Conservation (phyloP, 2,329 filamentous ascomycete genomes). For the Chaetomium strumarium region DNA sequence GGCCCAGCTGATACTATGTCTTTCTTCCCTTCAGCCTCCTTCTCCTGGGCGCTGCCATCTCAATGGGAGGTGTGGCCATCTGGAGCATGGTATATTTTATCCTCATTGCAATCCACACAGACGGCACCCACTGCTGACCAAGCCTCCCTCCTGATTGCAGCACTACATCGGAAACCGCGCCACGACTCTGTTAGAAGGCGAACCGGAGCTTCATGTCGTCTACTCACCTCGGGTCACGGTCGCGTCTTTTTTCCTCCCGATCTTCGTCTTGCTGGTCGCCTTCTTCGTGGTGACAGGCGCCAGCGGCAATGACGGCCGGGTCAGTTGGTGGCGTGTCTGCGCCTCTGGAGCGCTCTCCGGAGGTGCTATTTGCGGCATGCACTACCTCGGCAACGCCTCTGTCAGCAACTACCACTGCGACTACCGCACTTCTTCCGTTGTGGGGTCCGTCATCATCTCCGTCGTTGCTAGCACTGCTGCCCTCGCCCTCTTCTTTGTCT, state of each 20-base stretch:
- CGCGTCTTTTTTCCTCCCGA: constrained; percentile 73
- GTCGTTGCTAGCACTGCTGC: constrained; percentile 64
- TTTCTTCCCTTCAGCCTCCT: constrained; percentile 44
- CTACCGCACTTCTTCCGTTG: constrained; percentile 55
- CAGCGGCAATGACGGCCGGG: constrained; percentile 33
- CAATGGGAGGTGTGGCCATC: constrained; percentile 69
- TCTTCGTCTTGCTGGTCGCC: constrained; percentile 65
- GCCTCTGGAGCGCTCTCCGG: constrained; percentile 66
- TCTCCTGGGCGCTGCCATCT: constrained; percentile 57
- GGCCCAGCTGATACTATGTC: neutral
- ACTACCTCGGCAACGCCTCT: constrained; percentile 80
- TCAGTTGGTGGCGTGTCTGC: constrained; percentile 53
- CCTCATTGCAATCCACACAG: constrained; percentile 3
- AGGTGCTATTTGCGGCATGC: constrained; percentile 74
- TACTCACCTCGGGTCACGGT: constrained; percentile 69
- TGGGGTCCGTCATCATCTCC: constrained; percentile 66
- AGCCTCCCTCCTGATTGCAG: constrained; percentile 36
- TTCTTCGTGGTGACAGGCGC: constrained; percentile 63
- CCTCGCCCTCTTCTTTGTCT: constrained; percentile 70
- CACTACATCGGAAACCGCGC: constrained; percentile 81
- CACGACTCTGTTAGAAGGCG: constrained; percentile 61
- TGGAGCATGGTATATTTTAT: constrained; percentile 56
- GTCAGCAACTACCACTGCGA: constrained; percentile 68
- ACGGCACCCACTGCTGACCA: constrained; percentile 8
- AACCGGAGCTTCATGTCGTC: constrained; percentile 59